These are phyloP conservation scores for Penicillium sp. DNA, from an alignment of 2,329 filamentous ascomycete genomes.

Conservation along the genomic window DNA sequence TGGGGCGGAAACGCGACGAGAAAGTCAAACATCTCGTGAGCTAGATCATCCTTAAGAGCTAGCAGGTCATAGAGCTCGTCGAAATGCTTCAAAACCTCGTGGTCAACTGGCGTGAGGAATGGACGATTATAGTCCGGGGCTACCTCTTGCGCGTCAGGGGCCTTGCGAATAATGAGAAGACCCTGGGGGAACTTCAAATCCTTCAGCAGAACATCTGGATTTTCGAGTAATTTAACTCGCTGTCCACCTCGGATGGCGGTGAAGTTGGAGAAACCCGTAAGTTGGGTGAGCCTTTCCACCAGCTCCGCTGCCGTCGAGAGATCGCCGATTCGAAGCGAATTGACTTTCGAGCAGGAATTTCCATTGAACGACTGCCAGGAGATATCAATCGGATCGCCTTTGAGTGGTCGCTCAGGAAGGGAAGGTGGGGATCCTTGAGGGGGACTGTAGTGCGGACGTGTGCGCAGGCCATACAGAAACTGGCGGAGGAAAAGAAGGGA, in stretches of 20 bases:
- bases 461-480: slow-evolving; percentile 58
- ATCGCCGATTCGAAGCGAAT: slow-evolving; percentile 63
- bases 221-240: slow-evolving; percentile 60
- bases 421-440: slow-evolving; percentile 60
- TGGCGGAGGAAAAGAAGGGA: slow-evolving; percentile 66
- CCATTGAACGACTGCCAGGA: slow-evolving; percentile 73
- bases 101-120: slow-evolving; percentile 64
- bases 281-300: slow-evolving; percentile 62
- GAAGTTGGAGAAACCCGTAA: slow-evolving; percentile 73
- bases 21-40: slow-evolving; percentile 70
- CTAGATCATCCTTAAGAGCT: slow-evolving; percentile 66
- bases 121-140: slow-evolving; percentile 40
- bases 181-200: slow-evolving; percentile 68
- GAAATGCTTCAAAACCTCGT: slow-evolving; percentile 77
- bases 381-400: slow-evolving; percentile 64
- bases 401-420: slow-evolving; percentile 52
- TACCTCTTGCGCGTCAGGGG: slow-evolving; percentile 49
- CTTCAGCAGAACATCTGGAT: slow-evolving; percentile 60
- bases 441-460: slow-evolving; percentile 58
- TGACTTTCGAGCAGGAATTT: slow-evolving; percentile 57
- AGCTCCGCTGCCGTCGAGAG: slow-evolving; percentile 70
- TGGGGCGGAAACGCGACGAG: slow-evolving; percentile 68
- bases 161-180: slow-evolving; percentile 62
- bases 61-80: slow-evolving; percentile 79
- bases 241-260: slow-evolving; percentile 68